Conservation (phyloP, 495 filamentous ascomycete species). For the Penicillium paxilli region DNA sequence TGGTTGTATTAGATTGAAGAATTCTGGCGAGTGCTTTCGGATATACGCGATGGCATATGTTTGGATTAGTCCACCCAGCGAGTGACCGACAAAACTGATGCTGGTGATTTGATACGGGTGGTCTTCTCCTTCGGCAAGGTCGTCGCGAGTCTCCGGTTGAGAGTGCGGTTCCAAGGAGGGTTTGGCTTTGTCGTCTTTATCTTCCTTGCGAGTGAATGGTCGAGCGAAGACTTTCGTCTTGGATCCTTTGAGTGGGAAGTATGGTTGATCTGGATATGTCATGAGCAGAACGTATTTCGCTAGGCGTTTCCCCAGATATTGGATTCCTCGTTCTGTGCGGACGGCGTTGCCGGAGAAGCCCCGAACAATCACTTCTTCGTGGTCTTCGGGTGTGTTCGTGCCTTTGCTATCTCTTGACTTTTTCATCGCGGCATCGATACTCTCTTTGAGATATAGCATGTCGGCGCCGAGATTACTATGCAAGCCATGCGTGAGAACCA, state of each 20-base stretch:
- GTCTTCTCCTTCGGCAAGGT: constrained; percentile 30
- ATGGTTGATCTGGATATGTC: constrained; percentile 91
- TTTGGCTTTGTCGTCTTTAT: neutral
- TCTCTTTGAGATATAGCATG: constrained; percentile 96
- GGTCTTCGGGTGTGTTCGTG: constrained; percentile 13
- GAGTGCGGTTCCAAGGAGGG: constrained; percentile 6
- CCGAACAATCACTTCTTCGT: constrained; percentile 85
- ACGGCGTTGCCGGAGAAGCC: constrained; percentile 89
- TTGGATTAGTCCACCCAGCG: constrained; percentile 86
- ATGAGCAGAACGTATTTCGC: constrained; percentile 87
- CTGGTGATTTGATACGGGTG: constrained; percentile 84
- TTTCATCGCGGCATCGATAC: constrained; percentile 80
- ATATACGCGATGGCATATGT: constrained; percentile 98
- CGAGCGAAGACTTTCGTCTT: constrained; percentile 38
- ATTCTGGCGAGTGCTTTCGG: constrained; percentile 88
- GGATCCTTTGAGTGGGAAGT: constrained; percentile 65
- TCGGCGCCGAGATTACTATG: constrained; percentile 97
- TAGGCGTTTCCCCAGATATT: constrained; percentile 91
- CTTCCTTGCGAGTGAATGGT: constrained; percentile 30
- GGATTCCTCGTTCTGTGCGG: constrained; percentile 90
- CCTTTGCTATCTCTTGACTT: constrained; percentile 63
- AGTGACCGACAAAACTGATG: constrained; percentile 95
- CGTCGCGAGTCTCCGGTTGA: constrained; percentile 6
- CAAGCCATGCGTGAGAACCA: constrained; percentile 89
- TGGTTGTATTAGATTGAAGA: constrained; percentile 84